These are phyloP conservation scores for Neonectria coccinea DNA, from an alignment of 2,329 filamentous ascomycete genomes.

Conservation along the genomic window DNA sequence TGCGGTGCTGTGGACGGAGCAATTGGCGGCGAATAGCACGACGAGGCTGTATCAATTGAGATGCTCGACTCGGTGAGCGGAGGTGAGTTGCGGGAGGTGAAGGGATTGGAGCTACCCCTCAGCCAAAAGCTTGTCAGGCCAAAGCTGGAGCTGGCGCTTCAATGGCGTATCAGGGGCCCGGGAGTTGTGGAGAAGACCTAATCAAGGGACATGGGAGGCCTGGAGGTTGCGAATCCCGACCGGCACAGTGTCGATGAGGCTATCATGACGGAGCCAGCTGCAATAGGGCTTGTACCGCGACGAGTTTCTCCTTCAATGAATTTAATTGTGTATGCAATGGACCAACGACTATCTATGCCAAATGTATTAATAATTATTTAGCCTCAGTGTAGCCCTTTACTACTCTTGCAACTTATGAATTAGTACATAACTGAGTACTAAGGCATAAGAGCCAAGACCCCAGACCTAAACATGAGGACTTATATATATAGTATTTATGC, in stretches of 20 bases:
- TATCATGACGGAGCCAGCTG: neutral
- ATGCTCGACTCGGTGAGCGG: neutral
- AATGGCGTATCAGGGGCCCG: slow-evolving; percentile 17
- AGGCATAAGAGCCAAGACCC: no score
- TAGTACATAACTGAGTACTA: no score
- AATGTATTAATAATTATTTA: no score
- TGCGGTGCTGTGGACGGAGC: neutral
- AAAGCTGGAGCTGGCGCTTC: slow-evolving; percentile 8
- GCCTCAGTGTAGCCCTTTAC: no score
- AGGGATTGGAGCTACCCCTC: slow-evolving; percentile 21
- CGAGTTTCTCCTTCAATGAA: neutral
- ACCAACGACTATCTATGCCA: no score
- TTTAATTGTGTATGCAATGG: no score
- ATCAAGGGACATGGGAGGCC: neutral
- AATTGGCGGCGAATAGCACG: neutral
- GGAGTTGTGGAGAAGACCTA: slow-evolving; percentile 23
- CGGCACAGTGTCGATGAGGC: neutral
- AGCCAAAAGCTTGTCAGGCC: slow-evolving; percentile 2
- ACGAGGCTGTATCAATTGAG: neutral
- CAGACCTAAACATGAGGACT: no score
- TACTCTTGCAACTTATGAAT: no score
- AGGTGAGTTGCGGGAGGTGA: neutral
- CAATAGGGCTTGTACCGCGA: neutral
- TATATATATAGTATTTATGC: no score
- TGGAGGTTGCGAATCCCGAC: slow-evolving; percentile 6